Evolutionary conservation across 2,329 filamentous ascomycete genomes (phyloP).

Genomic region (Neonectria punicea): DNA sequence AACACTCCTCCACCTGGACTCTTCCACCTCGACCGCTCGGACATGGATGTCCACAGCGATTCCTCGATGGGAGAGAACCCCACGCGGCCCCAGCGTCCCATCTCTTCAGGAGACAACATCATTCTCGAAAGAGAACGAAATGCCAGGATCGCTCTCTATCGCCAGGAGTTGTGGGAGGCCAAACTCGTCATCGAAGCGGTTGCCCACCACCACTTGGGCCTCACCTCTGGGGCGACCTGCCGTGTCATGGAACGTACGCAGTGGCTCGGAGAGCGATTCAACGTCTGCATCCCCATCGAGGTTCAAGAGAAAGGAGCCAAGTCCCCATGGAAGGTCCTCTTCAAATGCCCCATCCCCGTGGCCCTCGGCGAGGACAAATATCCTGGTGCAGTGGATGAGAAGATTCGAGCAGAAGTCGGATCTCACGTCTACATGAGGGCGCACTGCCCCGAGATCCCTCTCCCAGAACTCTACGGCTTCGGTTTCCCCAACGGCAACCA

Average conservation of each 20-base stretch:
- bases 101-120: neutral
- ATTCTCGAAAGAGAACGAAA: neutral
- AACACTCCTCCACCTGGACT: too few species aligned
- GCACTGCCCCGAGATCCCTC: neutral
- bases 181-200: neutral
- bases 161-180: neutral
- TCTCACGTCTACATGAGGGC: neutral
- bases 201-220: neutral
- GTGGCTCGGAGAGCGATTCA: slow-evolving; percentile 2
- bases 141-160: too few species aligned
- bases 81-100: too few species aligned
- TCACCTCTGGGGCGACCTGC: neutral
- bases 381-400: slow-evolving; percentile 4
- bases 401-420: neutral
- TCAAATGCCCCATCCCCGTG: neutral
- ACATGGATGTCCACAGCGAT: neutral
- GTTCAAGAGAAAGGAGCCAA: neutral
- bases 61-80: neutral
- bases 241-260: neutral
- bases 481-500: neutral
- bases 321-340: neutral
- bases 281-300: neutral
- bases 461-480: neutral
- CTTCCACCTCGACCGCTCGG: neutral
- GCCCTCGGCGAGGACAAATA: neutral